phyloP scores from a whole-genome alignment of 1,284 basidiomycete species.

The Mycosarcoma maydis region DNA sequence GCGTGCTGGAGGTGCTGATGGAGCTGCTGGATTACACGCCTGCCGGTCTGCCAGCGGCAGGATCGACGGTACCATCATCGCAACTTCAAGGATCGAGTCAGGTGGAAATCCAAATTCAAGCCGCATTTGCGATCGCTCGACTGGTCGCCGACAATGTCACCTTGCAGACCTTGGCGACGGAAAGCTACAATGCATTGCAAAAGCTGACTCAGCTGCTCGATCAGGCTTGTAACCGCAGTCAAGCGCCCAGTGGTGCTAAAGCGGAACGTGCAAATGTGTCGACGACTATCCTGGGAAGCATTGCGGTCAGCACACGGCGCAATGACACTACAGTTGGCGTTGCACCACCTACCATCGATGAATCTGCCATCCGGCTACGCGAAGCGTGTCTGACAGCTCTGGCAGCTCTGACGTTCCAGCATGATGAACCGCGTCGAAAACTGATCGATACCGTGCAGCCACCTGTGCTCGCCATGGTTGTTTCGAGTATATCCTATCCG shows the following conservation, averaged over 20 bases:
- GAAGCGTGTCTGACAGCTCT: constrained; percentile 57
- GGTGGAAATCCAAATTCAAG: constrained; percentile 55
- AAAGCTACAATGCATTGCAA: constrained; percentile 44
- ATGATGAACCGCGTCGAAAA: constrained; percentile 54
- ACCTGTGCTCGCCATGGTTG: constrained; percentile 47
- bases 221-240: constrained; percentile 27
- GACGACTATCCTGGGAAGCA: constrained; percentile 13
- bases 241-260: constrained; percentile 12
- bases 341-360: constrained; percentile 40
- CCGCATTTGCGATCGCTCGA: constrained; percentile 53
- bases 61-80: constrained; percentile 5
- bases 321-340: constrained; percentile 23
- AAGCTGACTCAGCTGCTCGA: constrained; percentile 45
- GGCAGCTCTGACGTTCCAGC: constrained; percentile 52
- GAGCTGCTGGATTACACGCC: constrained; percentile 52
- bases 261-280: constrained; percentile 8
- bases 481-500: constrained; percentile 43
- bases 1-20: constrained; percentile 55
- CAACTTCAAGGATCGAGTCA: constrained; percentile 22
- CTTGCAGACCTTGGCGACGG: constrained; percentile 49
- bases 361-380: constrained; percentile 48
- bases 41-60: constrained; percentile 2
- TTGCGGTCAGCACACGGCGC: constrained; percentile 10
- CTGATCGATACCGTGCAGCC: constrained; percentile 52
- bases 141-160: constrained; percentile 53